Evolutionary conservation across 352 stramenopile genomes (phyloP), one percentile per base, ranked within the genome.

Genomic region (Pythium aphanidermatum): DNA sequence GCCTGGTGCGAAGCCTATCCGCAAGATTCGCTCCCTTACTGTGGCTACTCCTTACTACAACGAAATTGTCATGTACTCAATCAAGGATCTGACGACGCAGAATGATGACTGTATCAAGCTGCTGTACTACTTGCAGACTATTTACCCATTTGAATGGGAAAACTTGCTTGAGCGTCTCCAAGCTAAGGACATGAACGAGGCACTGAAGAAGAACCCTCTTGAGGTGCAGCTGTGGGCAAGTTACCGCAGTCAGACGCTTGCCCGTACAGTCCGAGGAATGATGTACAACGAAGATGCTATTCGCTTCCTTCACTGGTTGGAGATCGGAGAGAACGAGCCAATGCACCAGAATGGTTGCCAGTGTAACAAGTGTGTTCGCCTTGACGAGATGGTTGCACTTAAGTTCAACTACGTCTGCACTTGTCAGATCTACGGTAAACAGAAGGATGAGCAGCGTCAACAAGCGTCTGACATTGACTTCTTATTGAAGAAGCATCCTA

Each of bases 61-160:
- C 45, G 82, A 94, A 82, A 94, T 94, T 28, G 82, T 94, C 23
- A 50, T 94, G 71, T 94, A 92, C 63, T 94, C 82, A 55, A 80
- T 94, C 49, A 90, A 94, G 61, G 82, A 94, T 24, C 50, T 94
- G 42, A 92, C 80, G 2, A 56, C 71, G 0, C 71, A 90, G 45
- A 94, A 94, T 36, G 82, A 92, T 28, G 82, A 94, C 61, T 94
- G 93, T 51, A 96, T 99, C 37, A 98, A 95, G 29, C 86, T 97
- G 14, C 60, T 99, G 48, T 95, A 98, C 28, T 99, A 99, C 55
- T 63, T 96, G 49, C 74, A 92, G 52, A 94, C 82, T 2, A 92
- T 94, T 20, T 90, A 94, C 37, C 79, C 77, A 6, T 87, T 85
- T 39, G 82, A 94, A 56, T 94, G 75, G 74, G 72, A 88, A 34